These are phyloP conservation scores for Trypanosoma platydactyli DNA, from an alignment of 208 protist species.

Conservation along the genomic window DNA sequence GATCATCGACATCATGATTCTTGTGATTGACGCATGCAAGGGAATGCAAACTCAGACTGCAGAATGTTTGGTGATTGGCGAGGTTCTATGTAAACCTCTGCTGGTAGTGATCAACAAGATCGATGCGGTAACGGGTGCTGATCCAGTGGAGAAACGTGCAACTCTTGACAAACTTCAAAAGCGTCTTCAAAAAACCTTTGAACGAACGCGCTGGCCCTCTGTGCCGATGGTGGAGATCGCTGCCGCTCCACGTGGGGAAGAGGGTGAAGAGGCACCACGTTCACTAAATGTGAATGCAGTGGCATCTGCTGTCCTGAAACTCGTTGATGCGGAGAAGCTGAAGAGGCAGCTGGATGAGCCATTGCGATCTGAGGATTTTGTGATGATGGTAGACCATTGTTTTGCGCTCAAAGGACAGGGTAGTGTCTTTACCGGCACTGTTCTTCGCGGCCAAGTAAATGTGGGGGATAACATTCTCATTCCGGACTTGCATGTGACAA, in stretches of 20 bases:
- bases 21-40: constrained; percentile 97
- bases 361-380: constrained; percentile 54
- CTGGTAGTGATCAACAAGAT: constrained; percentile 97
- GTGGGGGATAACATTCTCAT: constrained; percentile 90
- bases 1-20: constrained; percentile 98
- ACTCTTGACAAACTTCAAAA: constrained; percentile 51
- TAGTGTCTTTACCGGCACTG: constrained; percentile 96
- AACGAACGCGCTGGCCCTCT: constrained; percentile 70
- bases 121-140: constrained; percentile 77
- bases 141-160: constrained; percentile 23
- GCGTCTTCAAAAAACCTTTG: constrained; percentile 57
- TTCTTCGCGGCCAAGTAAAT: constrained; percentile 78
- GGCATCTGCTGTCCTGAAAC: constrained; percentile 36
- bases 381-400: constrained; percentile 98
- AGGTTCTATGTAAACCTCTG: constrained; percentile 77
- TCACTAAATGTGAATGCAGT: constrained; percentile 43
- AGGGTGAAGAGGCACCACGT: not conserved
- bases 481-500: constrained; percentile 72
- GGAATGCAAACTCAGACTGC: constrained; percentile 98
- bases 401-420: constrained; percentile 97
- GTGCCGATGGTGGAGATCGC: constrained; percentile 70
- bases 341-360: constrained; percentile 20
- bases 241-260: constrained; percentile 45
- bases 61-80: constrained; percentile 91
- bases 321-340: constrained; percentile 32